phyloP scores from a whole-genome alignment of 2,329 filamentous ascomycete species.

The Salinomyces thailandicus region DNA sequence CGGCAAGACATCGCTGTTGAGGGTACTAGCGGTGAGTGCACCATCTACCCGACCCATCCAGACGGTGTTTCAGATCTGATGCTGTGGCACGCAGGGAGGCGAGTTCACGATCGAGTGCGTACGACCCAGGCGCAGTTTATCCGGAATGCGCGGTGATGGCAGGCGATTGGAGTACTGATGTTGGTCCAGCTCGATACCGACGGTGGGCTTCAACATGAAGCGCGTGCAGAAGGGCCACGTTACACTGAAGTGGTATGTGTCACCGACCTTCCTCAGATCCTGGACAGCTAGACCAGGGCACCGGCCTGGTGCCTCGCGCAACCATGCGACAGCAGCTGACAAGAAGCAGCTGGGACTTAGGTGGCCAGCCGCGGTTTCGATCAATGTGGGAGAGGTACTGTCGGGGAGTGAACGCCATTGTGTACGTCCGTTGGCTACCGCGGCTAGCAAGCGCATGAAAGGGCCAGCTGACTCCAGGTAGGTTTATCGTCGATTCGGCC shows the following conservation, averaged over 20 bases:
- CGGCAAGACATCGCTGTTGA: constrained; percentile 88
- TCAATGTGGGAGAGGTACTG: constrained; percentile 99
- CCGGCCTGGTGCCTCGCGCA: too few species aligned
- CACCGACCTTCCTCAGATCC: too few species aligned
- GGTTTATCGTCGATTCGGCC: constrained; percentile 93
- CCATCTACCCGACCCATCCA: constrained; percentile 7
- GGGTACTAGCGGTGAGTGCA: constrained; percentile 79
- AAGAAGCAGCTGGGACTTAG: constrained; percentile 73
- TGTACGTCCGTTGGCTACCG: constrained; percentile 53
- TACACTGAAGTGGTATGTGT: constrained; percentile 71
- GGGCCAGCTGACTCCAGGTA: constrained; percentile 21
- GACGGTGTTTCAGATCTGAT: constrained; percentile 25
- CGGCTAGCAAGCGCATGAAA: not conserved
- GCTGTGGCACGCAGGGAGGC: constrained; percentile 58
- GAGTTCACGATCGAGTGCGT: constrained; percentile 98
- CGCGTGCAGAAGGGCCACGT: constrained; percentile 95
- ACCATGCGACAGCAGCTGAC: not conserved
- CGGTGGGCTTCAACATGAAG: constrained; percentile 99
- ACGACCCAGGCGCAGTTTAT: constrained; percentile 10
- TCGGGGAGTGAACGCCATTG: constrained; percentile 91
- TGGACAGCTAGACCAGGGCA: too few species aligned
- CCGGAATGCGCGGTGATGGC: constrained; percentile 11
- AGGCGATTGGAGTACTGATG: constrained; percentile 22
- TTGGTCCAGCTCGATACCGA: constrained; percentile 77
- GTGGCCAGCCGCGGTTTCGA: constrained; percentile 90